Conservation (phyloP, 768 basidiomycete genomes). For the Lactarius tabidus region DNA sequence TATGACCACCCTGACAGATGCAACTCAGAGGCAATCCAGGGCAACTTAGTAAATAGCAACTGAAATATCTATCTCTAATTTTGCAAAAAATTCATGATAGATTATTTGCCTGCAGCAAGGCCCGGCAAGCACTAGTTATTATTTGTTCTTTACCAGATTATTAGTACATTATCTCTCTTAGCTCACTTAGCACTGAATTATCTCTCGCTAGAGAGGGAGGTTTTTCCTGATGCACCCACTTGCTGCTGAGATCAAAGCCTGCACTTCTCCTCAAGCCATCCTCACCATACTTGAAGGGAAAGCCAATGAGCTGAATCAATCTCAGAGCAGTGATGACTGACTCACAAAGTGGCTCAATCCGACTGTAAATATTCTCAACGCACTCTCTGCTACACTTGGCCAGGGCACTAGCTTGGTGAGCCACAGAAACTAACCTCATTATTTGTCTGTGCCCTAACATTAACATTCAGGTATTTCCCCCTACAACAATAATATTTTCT, state of each 20-base stretch:
- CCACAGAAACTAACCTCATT: fast-evolving
- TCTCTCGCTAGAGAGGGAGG: no score
- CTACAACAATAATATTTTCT: not conserved
- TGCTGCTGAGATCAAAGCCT: not conserved
- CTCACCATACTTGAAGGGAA: not conserved
- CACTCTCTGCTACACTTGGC: not conserved
- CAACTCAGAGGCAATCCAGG: no score
- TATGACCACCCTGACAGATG: no score
- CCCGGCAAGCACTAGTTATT: no score
- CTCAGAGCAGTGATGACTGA: not conserved
- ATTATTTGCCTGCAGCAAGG: no score
- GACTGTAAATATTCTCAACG: not conserved
- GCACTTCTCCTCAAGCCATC: not conserved
- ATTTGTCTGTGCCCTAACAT: not conserved
- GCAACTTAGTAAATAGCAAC: no score
- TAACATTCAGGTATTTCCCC: not conserved
- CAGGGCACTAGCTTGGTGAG: not conserved
- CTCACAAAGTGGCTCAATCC: not conserved
- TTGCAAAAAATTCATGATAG: no score
- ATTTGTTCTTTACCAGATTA: no score
- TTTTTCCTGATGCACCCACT: no score
- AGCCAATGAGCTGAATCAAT: not conserved
- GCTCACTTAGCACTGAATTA: no score
- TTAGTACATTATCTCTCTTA: no score
- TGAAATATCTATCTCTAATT: no score